Evolutionary conservation across 257 asterid species (phyloP).

Genomic region (Galeopsis tetrahit): DNA sequence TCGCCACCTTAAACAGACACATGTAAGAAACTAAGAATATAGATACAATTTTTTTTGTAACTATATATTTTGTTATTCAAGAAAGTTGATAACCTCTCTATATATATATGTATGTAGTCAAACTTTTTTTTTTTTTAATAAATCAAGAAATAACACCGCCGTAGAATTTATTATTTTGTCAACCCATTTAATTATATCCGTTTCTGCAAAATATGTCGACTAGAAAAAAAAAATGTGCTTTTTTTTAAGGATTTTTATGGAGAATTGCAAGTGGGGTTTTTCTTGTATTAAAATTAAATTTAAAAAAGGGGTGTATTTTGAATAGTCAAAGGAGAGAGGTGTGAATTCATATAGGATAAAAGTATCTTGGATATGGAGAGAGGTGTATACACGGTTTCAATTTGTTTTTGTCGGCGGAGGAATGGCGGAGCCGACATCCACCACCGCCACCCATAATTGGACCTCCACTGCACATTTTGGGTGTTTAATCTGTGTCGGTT

Average conservation of each 20-base stretch:
- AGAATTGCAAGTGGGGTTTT: constrained; percentile 1
- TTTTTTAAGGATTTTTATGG: background rate
- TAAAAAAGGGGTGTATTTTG: background rate
- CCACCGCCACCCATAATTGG: constrained; percentile 17
- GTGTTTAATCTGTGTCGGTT: no score
- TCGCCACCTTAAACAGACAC: constrained; percentile 56
- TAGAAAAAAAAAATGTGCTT: background rate
- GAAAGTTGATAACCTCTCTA: constrained; percentile 23
- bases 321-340: constrained; percentile 32
- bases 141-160: constrained; percentile 20
- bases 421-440: constrained; percentile 43
- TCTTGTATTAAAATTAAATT: background rate
- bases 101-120: constrained; percentile 26
- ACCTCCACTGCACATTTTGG: background rate
- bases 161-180: constrained; percentile 26
- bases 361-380: constrained; percentile 6
- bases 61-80: background rate
- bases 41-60: background rate
- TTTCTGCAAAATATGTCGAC: background rate
- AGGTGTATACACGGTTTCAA: constrained; percentile 32
- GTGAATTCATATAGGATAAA: constrained; percentile 35
- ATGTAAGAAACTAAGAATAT: background rate
- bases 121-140: background rate
- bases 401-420: constrained; percentile 42
- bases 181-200: background rate